Conservation (phyloP, 2,329 filamentous ascomycete species). For the Talaromyces sp. region DNA sequence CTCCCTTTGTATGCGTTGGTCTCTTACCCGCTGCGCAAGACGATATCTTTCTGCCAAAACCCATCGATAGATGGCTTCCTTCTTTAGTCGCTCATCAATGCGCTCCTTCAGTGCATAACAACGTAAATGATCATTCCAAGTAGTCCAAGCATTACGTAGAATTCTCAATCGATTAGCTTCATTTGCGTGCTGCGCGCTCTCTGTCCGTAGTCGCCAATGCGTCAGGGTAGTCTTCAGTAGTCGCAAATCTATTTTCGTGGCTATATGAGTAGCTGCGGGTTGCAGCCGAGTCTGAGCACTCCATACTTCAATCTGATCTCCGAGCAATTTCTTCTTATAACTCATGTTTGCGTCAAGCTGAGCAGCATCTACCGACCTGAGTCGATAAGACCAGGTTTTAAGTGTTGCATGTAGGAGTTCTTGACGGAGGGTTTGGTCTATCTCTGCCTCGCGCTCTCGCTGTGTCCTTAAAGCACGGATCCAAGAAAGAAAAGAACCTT, state of each 20-base stretch:
- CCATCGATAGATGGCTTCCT: constrained; percentile 58
- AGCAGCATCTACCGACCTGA: constrained; percentile 23
- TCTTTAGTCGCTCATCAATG: constrained; percentile 52
- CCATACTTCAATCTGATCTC: constrained; percentile 40
- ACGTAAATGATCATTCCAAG: constrained; percentile 59
- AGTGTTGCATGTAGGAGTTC: constrained; percentile 26
- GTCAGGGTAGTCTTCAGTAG: constrained; percentile 44
- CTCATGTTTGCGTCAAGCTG: constrained; percentile 28
- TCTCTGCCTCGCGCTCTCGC: constrained; percentile 36
- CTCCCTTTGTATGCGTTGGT: constrained; percentile 37
- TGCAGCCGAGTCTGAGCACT: constrained; percentile 38
- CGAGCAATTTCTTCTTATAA: constrained; percentile 31
- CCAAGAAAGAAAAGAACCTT: constrained; percentile 39
- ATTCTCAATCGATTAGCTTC: constrained; percentile 49
- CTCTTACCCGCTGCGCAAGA: constrained; percentile 36
- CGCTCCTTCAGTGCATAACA: constrained; percentile 48
- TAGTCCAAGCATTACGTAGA: constrained; percentile 53
- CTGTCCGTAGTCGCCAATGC: constrained; percentile 46
- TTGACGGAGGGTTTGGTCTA: constrained; percentile 29
- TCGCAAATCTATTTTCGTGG: constrained; percentile 41
- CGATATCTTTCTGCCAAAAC: constrained; percentile 47
- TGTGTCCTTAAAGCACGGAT: constrained; percentile 36
- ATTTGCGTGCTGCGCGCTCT: constrained; percentile 45
- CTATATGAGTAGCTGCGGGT: constrained; percentile 40
- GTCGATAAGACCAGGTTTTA: constrained; percentile 32